Evolutionary conservation across 495 filamentous ascomycete genomes (phyloP).

Genomic region (Podospora tetraspora): DNA sequence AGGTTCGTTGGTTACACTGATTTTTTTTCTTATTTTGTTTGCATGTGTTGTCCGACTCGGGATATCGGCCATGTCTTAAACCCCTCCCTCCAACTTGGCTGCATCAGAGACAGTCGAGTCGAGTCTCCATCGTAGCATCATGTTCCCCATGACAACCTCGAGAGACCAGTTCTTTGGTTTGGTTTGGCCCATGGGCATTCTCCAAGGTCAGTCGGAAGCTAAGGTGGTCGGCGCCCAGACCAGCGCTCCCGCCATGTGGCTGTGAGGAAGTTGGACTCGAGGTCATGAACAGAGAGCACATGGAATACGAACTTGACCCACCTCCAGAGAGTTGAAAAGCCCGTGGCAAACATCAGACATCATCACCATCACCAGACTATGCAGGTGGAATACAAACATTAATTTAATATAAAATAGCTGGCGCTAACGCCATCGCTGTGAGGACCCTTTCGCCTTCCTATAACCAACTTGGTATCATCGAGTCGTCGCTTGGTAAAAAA

Average conservation of each 20-base stretch:
- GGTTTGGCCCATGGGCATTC: too few species aligned
- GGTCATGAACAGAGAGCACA: background rate
- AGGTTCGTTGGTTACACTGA: background rate
- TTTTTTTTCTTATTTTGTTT: background rate
- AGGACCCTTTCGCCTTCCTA: background rate
- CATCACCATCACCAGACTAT: background rate
- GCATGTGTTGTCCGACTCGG: background rate
- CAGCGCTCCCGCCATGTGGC: background rate
- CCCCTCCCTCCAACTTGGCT: background rate
- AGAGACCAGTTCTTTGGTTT: background rate
- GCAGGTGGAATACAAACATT: background rate
- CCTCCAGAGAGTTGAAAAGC: too few species aligned
- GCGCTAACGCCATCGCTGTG: background rate
- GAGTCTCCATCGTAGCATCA: too few species aligned
- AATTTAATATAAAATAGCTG: background rate
- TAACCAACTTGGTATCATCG: background rate
- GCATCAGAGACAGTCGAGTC: background rate
- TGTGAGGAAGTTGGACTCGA: background rate
- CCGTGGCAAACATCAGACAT: background rate
- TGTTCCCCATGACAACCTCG: background rate
- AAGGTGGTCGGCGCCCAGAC: background rate
- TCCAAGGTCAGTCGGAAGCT: background rate
- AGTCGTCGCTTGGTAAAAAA: background rate
- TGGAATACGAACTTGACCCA: background rate
- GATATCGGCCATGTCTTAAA: background rate